Evolutionary conservation across 306 rosid genomes (phyloP).

Genomic region (Rosa chinensis): DNA sequence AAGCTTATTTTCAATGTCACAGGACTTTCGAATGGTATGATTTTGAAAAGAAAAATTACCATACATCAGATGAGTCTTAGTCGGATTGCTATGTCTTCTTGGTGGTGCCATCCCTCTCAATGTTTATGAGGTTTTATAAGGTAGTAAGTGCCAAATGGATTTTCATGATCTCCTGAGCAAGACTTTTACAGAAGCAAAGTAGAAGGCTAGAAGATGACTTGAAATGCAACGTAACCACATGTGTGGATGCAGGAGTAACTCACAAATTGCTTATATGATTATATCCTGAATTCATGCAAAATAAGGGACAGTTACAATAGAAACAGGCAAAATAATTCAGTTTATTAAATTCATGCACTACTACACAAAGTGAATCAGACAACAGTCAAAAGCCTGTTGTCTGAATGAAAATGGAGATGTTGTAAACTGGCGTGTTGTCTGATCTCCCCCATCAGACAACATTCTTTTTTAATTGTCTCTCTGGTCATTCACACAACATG

Average conservation of each 20-base stretch:
- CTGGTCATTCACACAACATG: too few species aligned
- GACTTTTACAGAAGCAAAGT: conserved; percentile 49
- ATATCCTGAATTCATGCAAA: conserved; percentile 49
- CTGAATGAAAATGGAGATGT: too few species aligned
- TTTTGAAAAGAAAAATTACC: background rate
- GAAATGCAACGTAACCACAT: conserved; percentile 70
- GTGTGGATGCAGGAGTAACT: conserved; percentile 82
- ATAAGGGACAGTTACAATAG: conserved; percentile 3
- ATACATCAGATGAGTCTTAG: background rate
- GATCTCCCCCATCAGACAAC: too few species aligned
- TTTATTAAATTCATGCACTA: background rate
- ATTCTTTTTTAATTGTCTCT: too few species aligned
- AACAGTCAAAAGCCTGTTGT: too few species aligned
- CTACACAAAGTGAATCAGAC: too few species aligned
- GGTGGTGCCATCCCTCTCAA: conserved; percentile 10
- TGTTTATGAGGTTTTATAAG: conserved; percentile 69
- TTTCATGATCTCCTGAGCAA: conserved; percentile 37
- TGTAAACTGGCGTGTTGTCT: too few species aligned
- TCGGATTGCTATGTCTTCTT: background rate
- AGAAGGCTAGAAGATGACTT: conserved; percentile 56
- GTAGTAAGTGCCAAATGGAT: conserved; percentile 42
- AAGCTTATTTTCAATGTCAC: background rate
- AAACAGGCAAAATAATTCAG: background rate
- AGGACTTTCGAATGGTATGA: background rate
- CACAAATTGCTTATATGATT: conserved; percentile 60